Conservation (phyloP, 1,284 basidiomycete species). For the Hymenochaete sp. region DNA sequence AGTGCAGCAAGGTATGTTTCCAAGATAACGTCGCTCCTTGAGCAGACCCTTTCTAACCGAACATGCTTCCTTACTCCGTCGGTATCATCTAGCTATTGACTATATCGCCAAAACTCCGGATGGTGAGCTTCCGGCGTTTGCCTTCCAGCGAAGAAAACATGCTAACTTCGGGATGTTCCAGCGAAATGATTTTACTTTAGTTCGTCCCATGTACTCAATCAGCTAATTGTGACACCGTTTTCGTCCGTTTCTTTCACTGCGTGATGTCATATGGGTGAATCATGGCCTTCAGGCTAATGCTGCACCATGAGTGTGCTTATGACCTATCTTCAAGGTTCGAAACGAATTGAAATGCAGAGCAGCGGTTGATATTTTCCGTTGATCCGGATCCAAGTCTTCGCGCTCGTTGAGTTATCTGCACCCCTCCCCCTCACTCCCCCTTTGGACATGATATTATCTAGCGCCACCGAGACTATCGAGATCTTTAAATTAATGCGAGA, state of each 20-base stretch:
- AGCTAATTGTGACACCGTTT: slow-evolving; percentile 9
- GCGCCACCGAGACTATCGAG: no score
- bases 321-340: no score
- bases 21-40: slow-evolving; percentile 4
- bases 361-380: not conserved
- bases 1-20: slow-evolving; percentile 75
- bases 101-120: slow-evolving; percentile 95
- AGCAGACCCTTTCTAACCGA: slow-evolving; percentile 17
- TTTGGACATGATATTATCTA: no score
- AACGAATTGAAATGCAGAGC: no score
- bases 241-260: slow-evolving; percentile 3
- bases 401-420: no score
- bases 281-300: no score
- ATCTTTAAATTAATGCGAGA: not conserved
- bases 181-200: slow-evolving; percentile 14
- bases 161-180: slow-evolving; percentile 22
- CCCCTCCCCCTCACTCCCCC: no score
- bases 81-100: slow-evolving; percentile 69
- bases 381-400: slow-evolving; percentile 1
- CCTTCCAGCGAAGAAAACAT: slow-evolving; percentile 8
- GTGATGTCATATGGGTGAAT: no score
- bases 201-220: slow-evolving; percentile 8
- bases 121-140: slow-evolving; percentile 39
- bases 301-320: not conserved
- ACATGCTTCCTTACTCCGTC: slow-evolving; percentile 15